phyloP scores from a whole-genome alignment of 257 asterid genomes.

The Echites panduratus region DNA sequence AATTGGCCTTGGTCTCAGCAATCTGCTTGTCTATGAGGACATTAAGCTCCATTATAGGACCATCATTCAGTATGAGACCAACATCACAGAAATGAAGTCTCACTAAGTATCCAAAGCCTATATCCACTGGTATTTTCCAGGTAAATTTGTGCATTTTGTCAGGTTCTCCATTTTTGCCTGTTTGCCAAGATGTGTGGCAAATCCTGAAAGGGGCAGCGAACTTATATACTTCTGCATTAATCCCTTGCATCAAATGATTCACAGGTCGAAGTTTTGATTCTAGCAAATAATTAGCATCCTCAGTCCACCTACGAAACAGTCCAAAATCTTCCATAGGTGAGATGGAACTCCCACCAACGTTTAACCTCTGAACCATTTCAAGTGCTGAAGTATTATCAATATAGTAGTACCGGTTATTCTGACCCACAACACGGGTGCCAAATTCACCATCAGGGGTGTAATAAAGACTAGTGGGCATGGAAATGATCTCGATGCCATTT shows the following conservation, averaged over 20 bases:
- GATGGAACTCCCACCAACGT: slow-evolving; percentile 44
- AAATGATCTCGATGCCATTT: no score
- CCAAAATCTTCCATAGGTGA: slow-evolving; percentile 15
- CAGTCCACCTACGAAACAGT: no score
- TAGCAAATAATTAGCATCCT: no score
- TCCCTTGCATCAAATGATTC: no score
- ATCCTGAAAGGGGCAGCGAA: no score
- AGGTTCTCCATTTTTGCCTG: no score
- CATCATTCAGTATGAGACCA: no score
- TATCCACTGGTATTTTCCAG: slow-evolving; percentile 4
- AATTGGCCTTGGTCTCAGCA: slow-evolving; percentile 9
- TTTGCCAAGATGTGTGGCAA: no score
- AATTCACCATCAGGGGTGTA: no score
- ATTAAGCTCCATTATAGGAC: not conserved
- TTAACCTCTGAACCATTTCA: slow-evolving; percentile 46
- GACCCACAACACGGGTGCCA: slow-evolving; percentile 15
- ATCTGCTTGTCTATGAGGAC: not conserved
- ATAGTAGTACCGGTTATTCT: slow-evolving; percentile 26
- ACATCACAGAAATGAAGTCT: slow-evolving; percentile 12
- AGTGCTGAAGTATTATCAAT: slow-evolving; percentile 46
- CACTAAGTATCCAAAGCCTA: slow-evolving; percentile 11
- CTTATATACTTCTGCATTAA: no score
- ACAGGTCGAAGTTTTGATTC: no score
- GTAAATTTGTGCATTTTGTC: not conserved
- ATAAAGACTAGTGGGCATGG: no score